Conservation (phyloP, 768 basidiomycete genomes). For the Phylloporus scabripes region DNA sequence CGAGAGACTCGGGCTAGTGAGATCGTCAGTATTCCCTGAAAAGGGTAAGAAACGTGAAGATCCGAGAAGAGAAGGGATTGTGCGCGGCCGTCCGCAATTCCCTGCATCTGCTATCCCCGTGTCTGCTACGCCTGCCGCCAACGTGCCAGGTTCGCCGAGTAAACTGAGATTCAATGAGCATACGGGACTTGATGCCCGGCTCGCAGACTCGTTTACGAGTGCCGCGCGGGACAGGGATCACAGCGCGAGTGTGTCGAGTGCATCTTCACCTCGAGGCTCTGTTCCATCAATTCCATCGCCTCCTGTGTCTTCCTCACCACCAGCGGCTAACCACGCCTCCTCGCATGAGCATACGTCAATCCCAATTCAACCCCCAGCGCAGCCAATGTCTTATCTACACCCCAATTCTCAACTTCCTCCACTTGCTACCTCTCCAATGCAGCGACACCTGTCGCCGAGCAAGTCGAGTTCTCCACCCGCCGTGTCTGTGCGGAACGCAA, state of each 20-base stretch:
- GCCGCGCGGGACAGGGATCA: slow-evolving; percentile 43
- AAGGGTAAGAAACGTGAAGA: slow-evolving; percentile 35
- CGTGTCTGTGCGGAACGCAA: slow-evolving; percentile 48
- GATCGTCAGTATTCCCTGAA: slow-evolving; percentile 28
- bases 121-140: not conserved
- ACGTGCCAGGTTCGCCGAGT: slow-evolving; percentile 30
- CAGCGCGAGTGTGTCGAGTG: slow-evolving; percentile 70
- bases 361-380: slow-evolving; percentile 7
- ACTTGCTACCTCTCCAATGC: slow-evolving; percentile 33
- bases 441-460: slow-evolving; percentile 45
- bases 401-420: slow-evolving; percentile 15
- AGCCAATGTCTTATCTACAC: slow-evolving; percentile 6
- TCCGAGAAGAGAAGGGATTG: slow-evolving; percentile 19
- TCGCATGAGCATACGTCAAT: slow-evolving; percentile 1
- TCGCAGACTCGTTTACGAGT: slow-evolving; percentile 31
- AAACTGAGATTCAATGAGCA: slow-evolving; percentile 16
- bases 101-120: slow-evolving; percentile 11
- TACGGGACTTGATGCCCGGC: slow-evolving; percentile 29
- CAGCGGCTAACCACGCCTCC: slow-evolving; percentile 28
- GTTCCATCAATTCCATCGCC: slow-evolving; percentile 80
- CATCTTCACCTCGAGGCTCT: slow-evolving; percentile 70
- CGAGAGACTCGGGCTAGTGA: slow-evolving; percentile 66
- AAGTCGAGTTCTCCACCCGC: slow-evolving; percentile 62
- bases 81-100: slow-evolving; percentile 40
- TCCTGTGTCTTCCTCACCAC: slow-evolving; percentile 43